Base-by-base conservation (phyloP, 352 stramenopile genomes). In the Phytophthora colocasiae region DNA sequence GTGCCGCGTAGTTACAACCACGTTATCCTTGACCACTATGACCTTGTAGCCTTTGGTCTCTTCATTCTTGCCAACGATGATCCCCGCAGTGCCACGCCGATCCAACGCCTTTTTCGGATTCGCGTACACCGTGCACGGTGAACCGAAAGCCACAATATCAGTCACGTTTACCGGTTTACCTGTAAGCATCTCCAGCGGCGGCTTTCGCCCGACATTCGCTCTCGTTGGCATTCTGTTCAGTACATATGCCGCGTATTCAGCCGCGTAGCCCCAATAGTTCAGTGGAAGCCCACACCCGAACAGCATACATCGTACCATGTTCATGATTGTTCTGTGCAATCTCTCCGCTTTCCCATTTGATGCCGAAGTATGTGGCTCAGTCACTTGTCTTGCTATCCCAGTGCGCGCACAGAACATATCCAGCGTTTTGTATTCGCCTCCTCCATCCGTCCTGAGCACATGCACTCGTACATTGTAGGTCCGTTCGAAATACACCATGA, bases 231-330 rank as follows among this genome's bases (percentile, higher is more conserved):
- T 47, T 11, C 19, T n/a, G 12, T 45, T 45, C 6, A 45, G n/a
- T 10, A 79, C 38, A 44, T 77, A 77, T 1, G 49, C 29, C 0
- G 66, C 63, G 32, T 78, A 79, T 31, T 78, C 49, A 0, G 49
- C 69, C 0, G 65, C 64, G 14, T 78, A 49, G 3, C 58, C 55
- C 61, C 69, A 78, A 26, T 27, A 55, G 58, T 17, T 45, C 0
- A 81, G 34, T 1, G 64, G 51, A 0, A 81, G 29, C 7, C 58
- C 63, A 22, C 47, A 71, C 1, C 24, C 58, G n/a, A 78, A 78
- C 6, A 79, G 15, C 50, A 76, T 71, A 15, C 44, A 77, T 1
- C 66, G 62, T 26, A 73, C 62, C 62, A 78, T 81, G 19, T 19
- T 19, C 19, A 19, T 19, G 19, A 19, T 19, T 19, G 19, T 19